Evolutionary conservation across 176 grass and related monocot species (phyloP), one percentile per base, ranked within the genome.

Genomic region (Oryza australiensis): DNA sequence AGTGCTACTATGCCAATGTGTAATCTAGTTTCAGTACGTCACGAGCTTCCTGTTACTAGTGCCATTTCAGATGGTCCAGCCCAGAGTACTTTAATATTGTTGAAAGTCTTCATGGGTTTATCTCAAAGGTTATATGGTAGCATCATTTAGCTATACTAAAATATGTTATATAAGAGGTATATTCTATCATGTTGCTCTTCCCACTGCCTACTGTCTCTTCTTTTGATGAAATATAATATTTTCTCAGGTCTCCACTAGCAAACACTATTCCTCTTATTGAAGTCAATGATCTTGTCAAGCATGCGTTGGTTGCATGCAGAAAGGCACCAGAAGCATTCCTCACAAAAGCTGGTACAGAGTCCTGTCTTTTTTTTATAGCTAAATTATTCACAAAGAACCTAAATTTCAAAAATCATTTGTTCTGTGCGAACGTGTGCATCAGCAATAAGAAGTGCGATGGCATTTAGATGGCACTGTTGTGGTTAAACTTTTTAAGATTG

Each of bases 161-260:
- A 38, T 40, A 68, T 68, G 23, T 65, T 73, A 70, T 64, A 66
- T 59, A 78, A 60, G 14, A 74, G 55, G 55, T 60, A 60, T 22
- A 28, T 60, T 72, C 78, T 46, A 70, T 5, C 28, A 78, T 51
- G 38, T 48, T 91, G 71, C 67, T 86, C 23, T 93, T 71, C 9
- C 45, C 33, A 72, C 74, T 83, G 62, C 59, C 79, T 80, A 67
- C 9, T 55, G 38, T 81, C 77, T 64, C 37, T 51, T 35, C 13
- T 87, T 75, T 33, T 84, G 75, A 77, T 35, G 34, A 76, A 51
- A 76, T 74, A 1, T 22, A 40, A n/a, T 78, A 28, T 24, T 88
- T 74, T 73, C 14, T 80, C 71, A 94, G 92, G 76, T 87, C 92
- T 91, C 83, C 89, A 24, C 83, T 94, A 65, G 92, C 86, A 78